Percentiles rank a stretch among this genome's conserved stretches.
phyloP scores from a whole-genome alignment of 2,329 filamentous ascomycete species.

The Allantophomopsis cytisporea region DNA sequence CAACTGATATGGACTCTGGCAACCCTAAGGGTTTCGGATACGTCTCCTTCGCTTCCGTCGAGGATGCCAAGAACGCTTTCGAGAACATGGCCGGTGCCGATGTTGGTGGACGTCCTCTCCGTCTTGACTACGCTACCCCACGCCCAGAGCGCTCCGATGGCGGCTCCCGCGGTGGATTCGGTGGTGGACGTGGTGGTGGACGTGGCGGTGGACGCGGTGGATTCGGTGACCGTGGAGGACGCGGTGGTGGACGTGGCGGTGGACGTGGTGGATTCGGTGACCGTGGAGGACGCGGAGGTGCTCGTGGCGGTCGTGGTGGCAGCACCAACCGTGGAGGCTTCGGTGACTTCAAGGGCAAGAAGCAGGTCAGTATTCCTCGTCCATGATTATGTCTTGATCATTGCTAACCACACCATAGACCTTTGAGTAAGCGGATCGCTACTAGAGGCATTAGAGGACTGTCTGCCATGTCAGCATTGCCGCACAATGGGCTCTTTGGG shows the following conservation, averaged over 20 bases:
- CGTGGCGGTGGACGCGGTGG: slow-evolving; percentile 24
- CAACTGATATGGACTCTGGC: slow-evolving; percentile 55
- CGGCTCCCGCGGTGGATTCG: slow-evolving; percentile 22
- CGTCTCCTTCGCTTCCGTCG: slow-evolving; percentile 52
- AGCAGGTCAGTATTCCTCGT: slow-evolving; percentile 28
- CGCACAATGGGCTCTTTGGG: neutral
- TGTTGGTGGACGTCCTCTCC: slow-evolving; percentile 49
- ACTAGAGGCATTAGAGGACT: no score
- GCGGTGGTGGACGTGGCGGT: slow-evolving; percentile 23
- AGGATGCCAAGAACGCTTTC: slow-evolving; percentile 52
- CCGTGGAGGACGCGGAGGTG: slow-evolving; percentile 30
- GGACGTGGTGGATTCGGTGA: slow-evolving; percentile 13
- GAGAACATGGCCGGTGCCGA: slow-evolving; percentile 48
- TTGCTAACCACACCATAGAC: no score
- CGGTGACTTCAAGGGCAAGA: slow-evolving; percentile 42
- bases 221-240: slow-evolving; percentile 21
- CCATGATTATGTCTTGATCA: slow-evolving; percentile 3
- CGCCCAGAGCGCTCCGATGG: slow-evolving; percentile 34
- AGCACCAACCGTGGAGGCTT: slow-evolving; percentile 39
- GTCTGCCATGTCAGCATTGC: neutral
- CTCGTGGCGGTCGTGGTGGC: slow-evolving; percentile 21
- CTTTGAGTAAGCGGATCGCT: no score
- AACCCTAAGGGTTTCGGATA: slow-evolving; percentile 64
- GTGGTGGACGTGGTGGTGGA: slow-evolving; percentile 20
- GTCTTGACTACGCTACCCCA: slow-evolving; percentile 54